These are phyloP conservation scores for Podospora pseudoanserina DNA, from an alignment of 495 filamentous ascomycete species.

Conservation along the genomic window DNA sequence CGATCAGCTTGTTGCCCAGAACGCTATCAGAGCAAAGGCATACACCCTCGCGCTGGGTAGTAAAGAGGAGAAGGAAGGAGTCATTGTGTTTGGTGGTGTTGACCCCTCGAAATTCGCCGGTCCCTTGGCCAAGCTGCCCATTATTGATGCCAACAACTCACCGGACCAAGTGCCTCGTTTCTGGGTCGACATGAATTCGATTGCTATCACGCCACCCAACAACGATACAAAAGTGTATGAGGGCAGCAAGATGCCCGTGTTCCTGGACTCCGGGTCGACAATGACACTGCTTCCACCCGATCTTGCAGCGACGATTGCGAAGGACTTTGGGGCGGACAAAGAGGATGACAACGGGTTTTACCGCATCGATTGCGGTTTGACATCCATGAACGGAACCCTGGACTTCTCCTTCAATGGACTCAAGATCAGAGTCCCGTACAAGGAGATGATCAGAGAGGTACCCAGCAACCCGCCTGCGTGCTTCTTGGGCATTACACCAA, in stretches of 20 bases:
- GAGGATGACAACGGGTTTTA: constrained; percentile 53
- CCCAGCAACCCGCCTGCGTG: constrained; percentile 53
- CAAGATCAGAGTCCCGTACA: constrained; percentile 60
- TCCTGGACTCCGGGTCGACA: constrained; percentile 86
- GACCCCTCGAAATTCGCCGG: constrained; percentile 82
- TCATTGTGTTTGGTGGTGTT: constrained; percentile 88
- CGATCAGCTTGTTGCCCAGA: constrained; percentile 41
- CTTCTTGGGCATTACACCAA: constrained; percentile 72
- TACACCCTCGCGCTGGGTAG: constrained; percentile 48
- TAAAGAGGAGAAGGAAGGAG: constrained; percentile 55
- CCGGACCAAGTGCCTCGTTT: constrained; percentile 46
- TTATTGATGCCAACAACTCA: constrained; percentile 47
- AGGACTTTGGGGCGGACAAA: constrained; percentile 58
- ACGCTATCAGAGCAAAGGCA: constrained; percentile 42
- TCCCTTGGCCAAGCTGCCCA: constrained; percentile 61
- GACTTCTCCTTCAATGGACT: constrained; percentile 72
- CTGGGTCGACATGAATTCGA: constrained; percentile 59
- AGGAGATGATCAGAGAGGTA: constrained; percentile 49
- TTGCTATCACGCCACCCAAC: constrained; percentile 50
- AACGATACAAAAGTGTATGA: constrained; percentile 43
- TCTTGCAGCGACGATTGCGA: constrained; percentile 59
- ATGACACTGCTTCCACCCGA: constrained; percentile 78
- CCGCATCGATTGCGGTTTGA: constrained; percentile 68
- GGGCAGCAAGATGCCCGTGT: constrained; percentile 56
- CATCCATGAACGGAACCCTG: constrained; percentile 58